A percentile compares a stretch with the other conserved stretches of the same genome.
These are phyloP conservation scores for Cercophora scortea DNA, from an alignment of 495 filamentous ascomycete species.

Conservation along the genomic window DNA sequence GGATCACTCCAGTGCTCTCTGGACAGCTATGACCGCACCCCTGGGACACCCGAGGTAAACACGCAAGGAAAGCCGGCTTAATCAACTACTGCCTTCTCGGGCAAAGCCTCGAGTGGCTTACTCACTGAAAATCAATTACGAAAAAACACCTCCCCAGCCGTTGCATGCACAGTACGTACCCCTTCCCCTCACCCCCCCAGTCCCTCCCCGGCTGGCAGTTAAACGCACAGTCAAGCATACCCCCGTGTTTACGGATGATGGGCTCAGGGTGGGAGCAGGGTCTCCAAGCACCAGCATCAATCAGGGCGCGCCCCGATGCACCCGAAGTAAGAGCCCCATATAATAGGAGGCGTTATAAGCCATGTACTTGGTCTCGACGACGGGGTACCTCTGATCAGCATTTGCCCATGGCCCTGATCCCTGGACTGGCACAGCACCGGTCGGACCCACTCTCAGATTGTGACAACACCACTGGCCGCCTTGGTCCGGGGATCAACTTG, in stretches of 20 bases:
- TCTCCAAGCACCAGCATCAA: constrained; percentile 17
- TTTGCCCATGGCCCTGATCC: constrained; percentile 33
- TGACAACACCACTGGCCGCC: constrained; percentile 31
- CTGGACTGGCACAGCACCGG: constrained; percentile 38
- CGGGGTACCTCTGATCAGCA: constrained; percentile 40
- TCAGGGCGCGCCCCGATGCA: constrained; percentile 31
- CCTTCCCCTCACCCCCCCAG: too few species aligned
- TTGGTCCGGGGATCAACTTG: constrained; percentile 39
- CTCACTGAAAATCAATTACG: too few species aligned
- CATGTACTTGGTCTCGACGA: constrained; percentile 21
- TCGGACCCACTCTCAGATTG: constrained; percentile 42
- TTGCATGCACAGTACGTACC: too few species aligned
- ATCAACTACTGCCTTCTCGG: too few species aligned
- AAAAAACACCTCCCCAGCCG: too few species aligned
- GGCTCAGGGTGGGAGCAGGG: constrained; percentile 11
- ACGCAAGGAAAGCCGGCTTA: too few species aligned
- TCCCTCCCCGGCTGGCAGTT: constrained; percentile 1
- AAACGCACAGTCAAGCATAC: background rate
- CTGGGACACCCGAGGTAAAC: too few species aligned
- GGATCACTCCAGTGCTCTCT: too few species aligned
- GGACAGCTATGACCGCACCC: too few species aligned
- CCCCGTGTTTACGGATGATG: constrained; percentile 20
- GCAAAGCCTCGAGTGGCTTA: too few species aligned
- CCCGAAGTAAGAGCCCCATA: constrained; percentile 34
- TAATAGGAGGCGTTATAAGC: constrained; percentile 40